These are phyloP conservation scores for Intubia oerlemansii DNA, from an alignment of 2,329 filamentous ascomycete genomes.

Conservation along the genomic window DNA sequence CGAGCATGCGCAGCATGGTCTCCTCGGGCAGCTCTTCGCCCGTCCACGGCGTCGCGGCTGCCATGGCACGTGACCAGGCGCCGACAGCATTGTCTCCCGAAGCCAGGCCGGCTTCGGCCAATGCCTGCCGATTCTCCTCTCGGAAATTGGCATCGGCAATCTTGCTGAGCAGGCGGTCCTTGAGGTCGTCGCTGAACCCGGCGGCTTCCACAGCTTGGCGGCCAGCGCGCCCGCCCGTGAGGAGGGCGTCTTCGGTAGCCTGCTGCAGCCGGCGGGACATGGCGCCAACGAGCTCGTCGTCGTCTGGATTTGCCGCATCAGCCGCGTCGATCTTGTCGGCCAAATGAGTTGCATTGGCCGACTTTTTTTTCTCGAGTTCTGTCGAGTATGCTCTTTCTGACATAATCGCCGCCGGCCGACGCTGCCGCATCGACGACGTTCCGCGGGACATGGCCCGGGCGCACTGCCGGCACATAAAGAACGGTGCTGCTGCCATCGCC, in stretches of 20 bases:
- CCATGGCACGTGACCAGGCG: slow-evolving; percentile 41
- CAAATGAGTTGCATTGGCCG: background rate
- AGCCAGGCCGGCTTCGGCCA: slow-evolving; percentile 22
- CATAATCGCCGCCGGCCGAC: background rate
- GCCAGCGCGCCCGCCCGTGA: slow-evolving; percentile 37
- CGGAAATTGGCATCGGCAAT: slow-evolving; percentile 32
- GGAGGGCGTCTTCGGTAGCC: slow-evolving; percentile 39
- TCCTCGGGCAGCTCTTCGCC: slow-evolving; percentile 58
- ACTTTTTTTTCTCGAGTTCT: background rate
- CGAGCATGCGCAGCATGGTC: slow-evolving; percentile 62
- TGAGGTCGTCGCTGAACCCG: slow-evolving; percentile 42
- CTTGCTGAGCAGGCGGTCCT: slow-evolving; percentile 32
- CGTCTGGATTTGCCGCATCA: too few relatives aligned
- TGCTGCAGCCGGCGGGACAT: slow-evolving; percentile 37
- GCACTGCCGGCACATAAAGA: slow-evolving; percentile 3
- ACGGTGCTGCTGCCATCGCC: too few relatives aligned
- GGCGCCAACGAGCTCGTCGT: slow-evolving; percentile 16
- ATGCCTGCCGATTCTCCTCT: slow-evolving; percentile 24
- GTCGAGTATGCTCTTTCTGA: background rate
- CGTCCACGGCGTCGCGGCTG: slow-evolving; percentile 52
- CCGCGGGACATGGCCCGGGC: too few relatives aligned
- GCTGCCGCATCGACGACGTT: too few relatives aligned
- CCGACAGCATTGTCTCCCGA: slow-evolving; percentile 1
- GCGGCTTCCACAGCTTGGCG: slow-evolving; percentile 37
- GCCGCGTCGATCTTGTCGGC: background rate